A percentile compares a stretch with the other conserved stretches of the same genome.
These are phyloP conservation scores for Emmonsiellopsis sp. DNA, from an alignment of 2,329 filamentous ascomycete genomes.

Conservation along the genomic window DNA sequence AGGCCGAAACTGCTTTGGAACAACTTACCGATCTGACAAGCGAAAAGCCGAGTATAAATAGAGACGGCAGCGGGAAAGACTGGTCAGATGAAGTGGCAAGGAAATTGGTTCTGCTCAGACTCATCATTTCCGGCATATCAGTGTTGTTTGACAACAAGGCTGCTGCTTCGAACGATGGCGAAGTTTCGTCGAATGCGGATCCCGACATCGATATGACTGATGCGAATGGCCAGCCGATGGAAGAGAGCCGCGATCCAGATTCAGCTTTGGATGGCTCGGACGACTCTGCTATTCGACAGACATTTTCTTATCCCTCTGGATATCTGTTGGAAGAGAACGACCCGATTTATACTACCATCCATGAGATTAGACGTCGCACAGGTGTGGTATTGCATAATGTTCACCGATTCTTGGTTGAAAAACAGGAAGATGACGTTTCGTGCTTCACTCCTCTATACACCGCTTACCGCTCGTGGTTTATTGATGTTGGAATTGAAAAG, in stretches of 20 bases:
- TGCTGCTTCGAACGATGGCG: slow-evolving; percentile 51
- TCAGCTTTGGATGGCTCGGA: slow-evolving; percentile 49
- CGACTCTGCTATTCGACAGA: slow-evolving; percentile 59
- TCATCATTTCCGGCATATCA: slow-evolving; percentile 86
- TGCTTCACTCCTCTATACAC: slow-evolving; percentile 91
- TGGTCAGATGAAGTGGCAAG: slow-evolving; percentile 96
- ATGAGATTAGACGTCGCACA: slow-evolving; percentile 69
- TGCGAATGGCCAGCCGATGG: slow-evolving; percentile 24
- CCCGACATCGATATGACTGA: slow-evolving; percentile 40
- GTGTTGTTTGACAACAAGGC: slow-evolving; percentile 76
- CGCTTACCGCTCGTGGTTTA: slow-evolving; percentile 92
- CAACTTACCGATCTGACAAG: slow-evolving; percentile 73
- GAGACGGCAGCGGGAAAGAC: slow-evolving; percentile 92
- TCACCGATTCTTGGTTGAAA: slow-evolving; percentile 69
- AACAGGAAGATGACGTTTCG: slow-evolving; percentile 90
- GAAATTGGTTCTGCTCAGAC: slow-evolving; percentile 74
- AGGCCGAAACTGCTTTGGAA: slow-evolving; percentile 66
- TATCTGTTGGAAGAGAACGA: slow-evolving; percentile 63
- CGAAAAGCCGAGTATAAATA: slow-evolving; percentile 70
- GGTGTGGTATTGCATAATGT: slow-evolving; percentile 74
- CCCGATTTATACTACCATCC: slow-evolving; percentile 64
- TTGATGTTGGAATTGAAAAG: slow-evolving; percentile 91
- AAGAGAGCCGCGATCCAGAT: slow-evolving; percentile 34
- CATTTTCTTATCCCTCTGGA: slow-evolving; percentile 81
- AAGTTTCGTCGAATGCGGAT: slow-evolving; percentile 14